Evolutionary conservation across 2,329 filamentous ascomycete species (phyloP), one percentile per base, ranked within the genome.

Genomic region (Neofusicoccum laricinum): DNA sequence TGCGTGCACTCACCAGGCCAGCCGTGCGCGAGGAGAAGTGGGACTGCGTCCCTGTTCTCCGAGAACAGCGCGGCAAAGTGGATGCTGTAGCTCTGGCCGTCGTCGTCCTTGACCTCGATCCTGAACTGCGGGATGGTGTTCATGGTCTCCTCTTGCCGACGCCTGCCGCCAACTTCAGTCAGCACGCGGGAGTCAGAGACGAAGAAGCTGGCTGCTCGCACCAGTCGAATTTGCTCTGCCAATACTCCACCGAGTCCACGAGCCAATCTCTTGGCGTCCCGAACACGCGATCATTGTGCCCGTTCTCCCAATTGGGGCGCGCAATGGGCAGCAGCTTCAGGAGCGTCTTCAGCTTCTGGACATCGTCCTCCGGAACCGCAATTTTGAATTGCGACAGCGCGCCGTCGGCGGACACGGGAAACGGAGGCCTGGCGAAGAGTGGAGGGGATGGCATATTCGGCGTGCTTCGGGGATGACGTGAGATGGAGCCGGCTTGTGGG

Each of bases 21-120:
- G 10, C 85, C 85, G 66, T 87, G 84, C n/a, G 84, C 69, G 11
- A 85, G 75, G 2, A 80, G 67, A 10, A 87, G 67, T 0, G 85
- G 85, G 1, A 82, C 76, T 0, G 85, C 85, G 66, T 82, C 77
- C 1, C 72, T 46, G 17, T 79, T 81, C 43, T 77, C 67, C 0
- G 85, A 86, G 66, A 87, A 87, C 0, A 87, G 74, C 0, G 79
- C 85, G 1, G 78, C 71, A 68, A 87, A 87, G 68, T 87, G 84
- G 45, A 87, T 75, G 3, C 77, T 70, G 63, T 81, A 76, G 0
- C 67, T 69, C 11, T 67, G 66, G 17, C 74, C 73, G 6, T 78
- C 73, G 4, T 73, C 71, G 25, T 82, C 79, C 11, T 76, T 74
- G 58, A 85, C 74, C 0, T 73, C 66, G 0, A 76, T 72, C 1